Conservation (phyloP, 768 basidiomycete genomes). For the Pleurotus platypus region DNA sequence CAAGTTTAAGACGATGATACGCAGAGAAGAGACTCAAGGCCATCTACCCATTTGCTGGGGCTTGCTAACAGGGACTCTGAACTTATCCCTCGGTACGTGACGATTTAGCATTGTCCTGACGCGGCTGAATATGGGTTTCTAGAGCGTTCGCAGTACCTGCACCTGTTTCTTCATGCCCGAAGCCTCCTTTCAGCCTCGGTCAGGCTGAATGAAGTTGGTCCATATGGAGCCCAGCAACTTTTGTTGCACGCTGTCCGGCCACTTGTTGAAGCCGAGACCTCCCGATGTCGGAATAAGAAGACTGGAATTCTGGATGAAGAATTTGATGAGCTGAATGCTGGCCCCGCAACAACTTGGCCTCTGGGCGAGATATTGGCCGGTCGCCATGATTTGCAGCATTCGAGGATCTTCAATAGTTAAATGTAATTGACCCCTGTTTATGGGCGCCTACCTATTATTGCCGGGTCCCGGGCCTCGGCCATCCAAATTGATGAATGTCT, state of each 20-base stretch:
- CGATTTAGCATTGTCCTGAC: background rate
- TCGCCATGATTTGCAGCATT: conserved; percentile 93
- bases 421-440: background rate
- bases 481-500: background rate
- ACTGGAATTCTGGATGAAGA: conserved; percentile 35
- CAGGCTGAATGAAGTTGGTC: conserved; percentile 87
- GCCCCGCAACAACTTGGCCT: conserved; percentile 93
- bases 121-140: conserved; percentile 2
- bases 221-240: conserved; percentile 88
- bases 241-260: conserved; percentile 70
- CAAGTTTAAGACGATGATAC: conserved; percentile 61
- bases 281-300: conserved; percentile 42
- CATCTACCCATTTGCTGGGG: conserved; percentile 95
- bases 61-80: conserved; percentile 73
- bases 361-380: conserved; percentile 88
- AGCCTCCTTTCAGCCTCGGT: conserved; percentile 89
- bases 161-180: conserved; percentile 90
- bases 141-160: conserved; percentile 85
- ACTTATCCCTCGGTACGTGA: conserved; percentile 61
- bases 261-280: conserved; percentile 55
- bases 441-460: background rate
- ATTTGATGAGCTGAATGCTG: conserved; percentile 41
- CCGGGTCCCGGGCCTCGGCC: background rate
- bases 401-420: conserved; percentile 91
- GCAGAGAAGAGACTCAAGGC: conserved; percentile 64